phyloP scores from a whole-genome alignment of 2,329 filamentous ascomycete genomes.

The Bipolaris victoriae region DNA sequence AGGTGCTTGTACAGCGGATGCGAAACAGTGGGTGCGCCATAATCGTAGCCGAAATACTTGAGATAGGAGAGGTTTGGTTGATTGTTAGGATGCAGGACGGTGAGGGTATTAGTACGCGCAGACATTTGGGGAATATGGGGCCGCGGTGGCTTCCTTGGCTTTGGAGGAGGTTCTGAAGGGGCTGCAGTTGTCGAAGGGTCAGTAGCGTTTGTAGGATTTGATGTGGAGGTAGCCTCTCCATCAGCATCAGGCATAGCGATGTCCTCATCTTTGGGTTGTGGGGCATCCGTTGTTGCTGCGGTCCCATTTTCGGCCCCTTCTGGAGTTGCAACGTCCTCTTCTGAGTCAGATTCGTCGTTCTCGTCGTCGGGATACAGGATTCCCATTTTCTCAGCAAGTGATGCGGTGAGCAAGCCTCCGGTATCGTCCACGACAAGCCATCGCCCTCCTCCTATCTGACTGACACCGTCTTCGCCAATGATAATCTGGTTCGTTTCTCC shows the following conservation, averaged over 20 bases:
- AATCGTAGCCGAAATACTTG: conserved; percentile 87
- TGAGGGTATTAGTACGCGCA: conserved; percentile 75
- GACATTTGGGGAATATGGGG: conserved; percentile 62
- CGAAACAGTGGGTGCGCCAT: conserved; percentile 62
- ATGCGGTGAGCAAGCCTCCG: conserved; percentile 78
- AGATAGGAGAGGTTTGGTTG: conserved; percentile 88
- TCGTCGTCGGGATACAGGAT: conserved; percentile 65
- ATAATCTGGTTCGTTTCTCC: conserved; percentile 52
- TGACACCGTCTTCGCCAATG: conserved; percentile 40
- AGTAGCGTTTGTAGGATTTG: conserved; percentile 3
- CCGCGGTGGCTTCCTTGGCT: conserved; percentile 36
- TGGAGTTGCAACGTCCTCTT: conserved; percentile 2
- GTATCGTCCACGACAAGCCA: conserved; percentile 90
- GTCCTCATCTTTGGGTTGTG: not conserved
- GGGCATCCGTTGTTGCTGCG: not conserved
- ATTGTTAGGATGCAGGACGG: conserved; percentile 78
- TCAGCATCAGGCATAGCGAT: conserved; percentile 16
- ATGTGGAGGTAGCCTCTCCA: conserved; percentile 23
- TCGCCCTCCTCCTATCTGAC: conserved; percentile 59
- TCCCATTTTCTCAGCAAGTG: conserved; percentile 87
- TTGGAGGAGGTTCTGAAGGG: conserved; percentile 31
- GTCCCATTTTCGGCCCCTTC: conserved; percentile 9
- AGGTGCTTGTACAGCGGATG: conserved; percentile 86
- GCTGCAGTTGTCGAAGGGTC: conserved; percentile 6
- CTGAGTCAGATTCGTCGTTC: conserved; percentile 33